phyloP scores from a whole-genome alignment of 2,329 filamentous ascomycete species.

The Cytospora leucostoma region DNA sequence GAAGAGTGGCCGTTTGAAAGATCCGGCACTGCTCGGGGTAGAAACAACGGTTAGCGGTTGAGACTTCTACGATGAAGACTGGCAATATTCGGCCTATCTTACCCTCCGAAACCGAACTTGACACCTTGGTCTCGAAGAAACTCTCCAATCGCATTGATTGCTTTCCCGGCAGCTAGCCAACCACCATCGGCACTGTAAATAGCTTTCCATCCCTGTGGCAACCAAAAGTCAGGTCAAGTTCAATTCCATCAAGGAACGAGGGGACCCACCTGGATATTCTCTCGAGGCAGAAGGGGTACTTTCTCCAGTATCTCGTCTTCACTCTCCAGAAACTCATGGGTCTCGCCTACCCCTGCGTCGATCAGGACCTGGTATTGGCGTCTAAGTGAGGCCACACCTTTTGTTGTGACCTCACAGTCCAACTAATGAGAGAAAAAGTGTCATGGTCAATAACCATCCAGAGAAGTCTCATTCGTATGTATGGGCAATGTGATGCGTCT shows the following conservation, averaged over 20 bases:
- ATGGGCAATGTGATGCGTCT: constrained; percentile 12
- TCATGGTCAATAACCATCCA: constrained; percentile 8
- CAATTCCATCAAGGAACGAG: too few species aligned
- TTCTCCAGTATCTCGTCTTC: constrained; percentile 47
- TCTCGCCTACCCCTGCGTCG: constrained; percentile 41
- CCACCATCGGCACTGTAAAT: constrained; percentile 46
- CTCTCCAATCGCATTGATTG: constrained; percentile 48
- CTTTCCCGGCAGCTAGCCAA: constrained; percentile 50
- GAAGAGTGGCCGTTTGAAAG: constrained; percentile 46
- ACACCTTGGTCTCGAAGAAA: constrained; percentile 42
- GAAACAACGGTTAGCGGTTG: not conserved
- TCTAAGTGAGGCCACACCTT: constrained; percentile 38
- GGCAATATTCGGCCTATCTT: constrained; percentile 2
- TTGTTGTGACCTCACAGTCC: constrained; percentile 38
- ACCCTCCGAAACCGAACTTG: constrained; percentile 44
- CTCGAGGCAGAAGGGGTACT: constrained; percentile 41
- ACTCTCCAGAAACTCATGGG: constrained; percentile 44
- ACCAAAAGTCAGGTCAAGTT: not conserved
- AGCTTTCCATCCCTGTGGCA: constrained; percentile 46
- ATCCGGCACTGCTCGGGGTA: constrained; percentile 38
- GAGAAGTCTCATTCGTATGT: too few species aligned
- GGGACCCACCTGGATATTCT: constrained; percentile 40
- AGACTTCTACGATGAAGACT: constrained; percentile 5
- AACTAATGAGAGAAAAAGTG: constrained; percentile 25
- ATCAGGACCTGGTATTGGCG: constrained; percentile 41